These are phyloP conservation scores for Sideroxylon spinosum DNA, from an alignment of 179 eudicot genomes.

Conservation along the genomic window DNA sequence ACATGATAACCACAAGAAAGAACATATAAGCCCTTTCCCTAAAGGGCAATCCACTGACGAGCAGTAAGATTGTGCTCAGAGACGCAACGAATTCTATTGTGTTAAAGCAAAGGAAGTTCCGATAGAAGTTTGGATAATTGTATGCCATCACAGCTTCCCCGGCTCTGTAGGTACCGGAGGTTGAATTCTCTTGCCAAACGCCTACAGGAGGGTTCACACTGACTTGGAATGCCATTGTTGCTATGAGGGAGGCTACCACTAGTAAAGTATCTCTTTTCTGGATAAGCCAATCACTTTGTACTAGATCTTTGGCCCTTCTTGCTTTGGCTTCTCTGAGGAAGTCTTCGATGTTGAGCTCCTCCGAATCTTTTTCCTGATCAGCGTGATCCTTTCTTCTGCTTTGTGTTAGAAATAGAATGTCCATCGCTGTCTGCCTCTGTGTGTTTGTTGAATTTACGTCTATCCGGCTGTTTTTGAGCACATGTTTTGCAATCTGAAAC, in stretches of 20 bases:
- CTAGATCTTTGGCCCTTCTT: no score
- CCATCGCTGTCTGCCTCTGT: background rate
- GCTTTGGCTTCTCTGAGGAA: background rate
- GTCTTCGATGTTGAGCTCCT: background rate
- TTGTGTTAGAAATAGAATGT: background rate
- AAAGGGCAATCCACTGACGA: background rate
- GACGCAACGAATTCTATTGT: background rate
- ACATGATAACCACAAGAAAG: slow-evolving; percentile 3
- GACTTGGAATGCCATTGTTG: slow-evolving; percentile 17
- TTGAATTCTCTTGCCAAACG: background rate
- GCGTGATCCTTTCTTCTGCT: no score
- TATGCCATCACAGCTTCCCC: background rate
- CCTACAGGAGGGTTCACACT: slow-evolving; percentile 1
- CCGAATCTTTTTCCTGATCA: background rate
- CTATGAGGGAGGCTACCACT: background rate
- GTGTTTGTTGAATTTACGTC: background rate
- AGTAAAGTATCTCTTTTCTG: no score
- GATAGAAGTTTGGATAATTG: background rate
- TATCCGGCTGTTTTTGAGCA: background rate
- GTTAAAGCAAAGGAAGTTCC: background rate
- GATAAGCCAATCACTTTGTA: no score
- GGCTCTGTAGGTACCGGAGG: no score
- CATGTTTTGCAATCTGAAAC: background rate
- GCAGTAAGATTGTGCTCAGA: slow-evolving; percentile 8
- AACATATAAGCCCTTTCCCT: background rate